A percentile compares a stretch with the other conserved stretches of the same genome.
phyloP scores from a whole-genome alignment of 495 filamentous ascomycete genomes.

The Neurospora discreta region DNA sequence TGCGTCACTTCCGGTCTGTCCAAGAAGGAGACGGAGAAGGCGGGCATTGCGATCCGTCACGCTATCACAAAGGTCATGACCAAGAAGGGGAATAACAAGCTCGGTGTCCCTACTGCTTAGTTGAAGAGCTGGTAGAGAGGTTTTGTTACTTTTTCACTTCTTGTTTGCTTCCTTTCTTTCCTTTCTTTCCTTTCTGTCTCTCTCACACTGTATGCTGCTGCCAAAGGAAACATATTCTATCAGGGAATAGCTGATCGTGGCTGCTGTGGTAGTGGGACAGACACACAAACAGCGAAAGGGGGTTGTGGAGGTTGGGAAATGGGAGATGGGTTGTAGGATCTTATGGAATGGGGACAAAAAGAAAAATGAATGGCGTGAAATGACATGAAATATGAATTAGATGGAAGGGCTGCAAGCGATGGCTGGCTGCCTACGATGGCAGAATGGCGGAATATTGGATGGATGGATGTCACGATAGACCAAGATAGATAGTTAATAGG shows the following conservation, averaged over 20 bases:
- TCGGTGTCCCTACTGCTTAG: slow-evolving; percentile 17
- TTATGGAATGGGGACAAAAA: not conserved
- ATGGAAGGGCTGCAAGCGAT: not conserved
- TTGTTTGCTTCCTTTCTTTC: not conserved
- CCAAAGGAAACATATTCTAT: no score
- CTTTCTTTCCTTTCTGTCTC: no score
- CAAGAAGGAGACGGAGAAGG: slow-evolving; percentile 91
- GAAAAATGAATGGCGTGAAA: not conserved
- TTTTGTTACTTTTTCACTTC: not conserved
- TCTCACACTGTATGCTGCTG: no score
- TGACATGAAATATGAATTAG: not conserved
- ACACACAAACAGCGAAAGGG: not conserved
- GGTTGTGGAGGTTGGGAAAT: not conserved
- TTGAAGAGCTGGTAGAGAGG: not conserved
- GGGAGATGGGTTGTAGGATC: not conserved
- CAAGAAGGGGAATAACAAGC: slow-evolving; percentile 34
- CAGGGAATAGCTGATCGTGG: no score
- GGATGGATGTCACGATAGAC: not conserved
- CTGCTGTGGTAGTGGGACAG: not conserved
- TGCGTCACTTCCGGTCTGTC: slow-evolving; percentile 79
- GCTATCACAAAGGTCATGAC: slow-evolving; percentile 83
- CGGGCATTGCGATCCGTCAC: slow-evolving; percentile 77
- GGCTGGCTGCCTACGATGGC: not conserved
- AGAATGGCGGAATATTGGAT: not conserved
- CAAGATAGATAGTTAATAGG: not conserved